Evolutionary conservation across 2,329 filamentous ascomycete species (phyloP).

Genomic region (Fusarium sp.): DNA sequence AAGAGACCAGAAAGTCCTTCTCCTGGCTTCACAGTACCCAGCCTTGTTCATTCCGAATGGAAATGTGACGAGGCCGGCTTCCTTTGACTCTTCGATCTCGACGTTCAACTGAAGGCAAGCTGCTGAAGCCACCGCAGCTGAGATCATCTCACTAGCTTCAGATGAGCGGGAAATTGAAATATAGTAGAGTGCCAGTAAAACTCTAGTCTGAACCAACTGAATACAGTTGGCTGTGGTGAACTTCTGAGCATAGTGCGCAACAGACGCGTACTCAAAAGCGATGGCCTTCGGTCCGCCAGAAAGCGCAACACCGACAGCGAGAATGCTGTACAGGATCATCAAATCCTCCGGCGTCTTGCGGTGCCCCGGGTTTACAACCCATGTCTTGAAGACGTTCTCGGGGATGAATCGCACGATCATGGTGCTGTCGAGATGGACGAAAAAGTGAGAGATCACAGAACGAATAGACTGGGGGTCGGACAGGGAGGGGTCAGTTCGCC

Average conservation of each 20-base stretch:
- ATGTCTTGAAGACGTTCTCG: constrained; percentile 52
- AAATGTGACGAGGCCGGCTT: constrained; percentile 51
- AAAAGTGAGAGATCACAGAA: constrained; percentile 54
- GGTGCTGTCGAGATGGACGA: constrained; percentile 53
- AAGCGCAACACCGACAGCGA: constrained; percentile 52
- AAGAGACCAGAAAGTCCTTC: constrained; percentile 77
- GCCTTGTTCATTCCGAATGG: constrained; percentile 67
- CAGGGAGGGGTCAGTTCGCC: constrained; percentile 61
- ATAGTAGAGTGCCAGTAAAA: constrained; percentile 74
- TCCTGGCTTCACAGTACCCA: constrained; percentile 71
- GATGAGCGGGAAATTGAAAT: constrained; percentile 68
- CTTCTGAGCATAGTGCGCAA: constrained; percentile 66
- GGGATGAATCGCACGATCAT: constrained; percentile 56
- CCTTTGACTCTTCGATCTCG: constrained; percentile 62
- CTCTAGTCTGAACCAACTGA: constrained; percentile 72
- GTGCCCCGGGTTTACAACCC: constrained; percentile 49
- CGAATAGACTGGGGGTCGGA: constrained; percentile 54
- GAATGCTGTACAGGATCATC: constrained; percentile 58
- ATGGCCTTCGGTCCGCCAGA: constrained; percentile 51
- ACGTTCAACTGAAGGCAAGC: constrained; percentile 70
- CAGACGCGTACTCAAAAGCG: constrained; percentile 55
- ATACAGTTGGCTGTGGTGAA: constrained; percentile 50
- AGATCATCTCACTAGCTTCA: constrained; percentile 72
- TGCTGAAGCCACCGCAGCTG: constrained; percentile 68
- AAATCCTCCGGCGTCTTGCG: constrained; percentile 54